Evolutionary conservation across 257 asterid species (phyloP), one percentile per base, ranked within the genome.

Genomic region (Jacaranda mimosifolia): DNA sequence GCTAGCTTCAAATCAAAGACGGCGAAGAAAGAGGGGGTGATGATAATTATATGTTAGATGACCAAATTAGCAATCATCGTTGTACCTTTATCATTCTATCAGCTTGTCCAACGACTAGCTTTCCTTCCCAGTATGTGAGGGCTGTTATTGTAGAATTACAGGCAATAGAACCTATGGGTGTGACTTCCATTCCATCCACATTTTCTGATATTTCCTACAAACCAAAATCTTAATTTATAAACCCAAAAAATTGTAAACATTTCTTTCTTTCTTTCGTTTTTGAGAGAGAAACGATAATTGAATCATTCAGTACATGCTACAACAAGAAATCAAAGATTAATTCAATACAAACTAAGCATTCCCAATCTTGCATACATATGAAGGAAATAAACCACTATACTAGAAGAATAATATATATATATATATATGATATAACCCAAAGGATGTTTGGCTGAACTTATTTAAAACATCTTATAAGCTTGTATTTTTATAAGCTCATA

Each of bases 51-150:
- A 26, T 26, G 32, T 26, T 0, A 26, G 32, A 26, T 0, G 32
- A 26, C 32, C 32, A 26, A 26, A 26, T 26, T 26, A 26, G 32
- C 32, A 26, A 26, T 26, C 32, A 26, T 0, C 32, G 32, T 26
- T 2, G 1, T 77, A 89, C 97, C 96, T 92, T 94, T 78, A 89
- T 84, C 38, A 57, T 82, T 79, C 85, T 67, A 79, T 94, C 89
- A 62, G 97, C 91, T 79, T 87, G 97, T 70, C 96, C 98, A 49
- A 79, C 91, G 65, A 88, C 82, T 52, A 94, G 85, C 85, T 91
- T 94, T 83, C 91, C 98, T 45, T 90, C 77, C 87, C 88, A 81
- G 83, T 90, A 88, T 72, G 81, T 6, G 42, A 94, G 84, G 75
- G 88, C 73, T 19, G 97, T 89, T 79, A 91, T 63, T 6, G 88